Base-by-base conservation (phyloP, 1,284 basidiomycete genomes). In the Psilocybe mexicana region DNA sequence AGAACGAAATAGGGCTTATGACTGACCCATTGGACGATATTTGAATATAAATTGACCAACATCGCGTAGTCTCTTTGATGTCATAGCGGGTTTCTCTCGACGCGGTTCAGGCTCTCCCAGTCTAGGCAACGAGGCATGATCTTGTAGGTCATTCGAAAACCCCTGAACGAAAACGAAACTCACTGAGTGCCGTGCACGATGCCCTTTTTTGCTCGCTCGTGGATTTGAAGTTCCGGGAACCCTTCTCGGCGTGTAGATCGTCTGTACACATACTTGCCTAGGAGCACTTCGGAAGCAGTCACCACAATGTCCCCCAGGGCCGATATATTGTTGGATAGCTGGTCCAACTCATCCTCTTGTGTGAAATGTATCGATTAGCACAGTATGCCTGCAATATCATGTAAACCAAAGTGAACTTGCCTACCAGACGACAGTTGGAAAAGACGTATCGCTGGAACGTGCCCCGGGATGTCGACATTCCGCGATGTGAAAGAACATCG, bases 121-220 rank as follows among this genome's bases (percentile, higher is more conserved):
- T 26, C 46, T 49, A 14, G 46, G n/a, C 30, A 28, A 5, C 4
- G 10, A 33, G 28, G 33, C n/a, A 48, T n/a, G 1, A n/a, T 12
- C 11, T 18, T 24, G 14, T 3, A 8, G 35, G 3, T 33, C 25
- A 7, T 7, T 7, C 6, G 8, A 28, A 33, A 33, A 35, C 35
- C 18, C 33, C 1, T 33, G 30, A 8, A 11, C 5, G 55, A 33
- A 8, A 33, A 8, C 8, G 30, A 8, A 33, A 6, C 63, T 36
- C 49, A 66, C 66, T 61, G 50, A 11, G 61, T 58, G 40, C 66
- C 55, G 50, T 65, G 65, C 12, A 52, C 58, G n/a, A 64, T 54
- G 3, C 61, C 49, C 52, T 65, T 63, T 50, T 67, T 64, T 14
- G 47, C 52, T 23, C 52, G 52, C 45, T 67, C 66, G 36, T 63